Evolutionary conservation across 2,329 filamentous ascomycete species (phyloP), one percentile per base, ranked within the genome.

Genomic region (Oidium heveae): DNA sequence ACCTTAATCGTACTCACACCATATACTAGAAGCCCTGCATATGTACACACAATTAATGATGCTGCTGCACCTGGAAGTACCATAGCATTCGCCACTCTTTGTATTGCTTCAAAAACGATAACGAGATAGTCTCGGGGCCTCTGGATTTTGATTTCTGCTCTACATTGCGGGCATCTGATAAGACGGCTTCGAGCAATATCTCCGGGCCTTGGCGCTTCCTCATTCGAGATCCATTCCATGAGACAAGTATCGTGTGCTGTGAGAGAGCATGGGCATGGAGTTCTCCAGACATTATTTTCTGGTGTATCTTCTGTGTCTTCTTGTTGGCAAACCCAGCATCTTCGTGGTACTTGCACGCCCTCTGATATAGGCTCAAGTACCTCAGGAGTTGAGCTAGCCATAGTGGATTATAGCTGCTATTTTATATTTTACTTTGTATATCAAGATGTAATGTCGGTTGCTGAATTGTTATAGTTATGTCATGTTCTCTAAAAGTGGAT

Each of bases 201-300:
- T 68, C 57, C 70, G 63, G 18, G 74, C 68, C 70, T 73, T 1
- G 76, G 75, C 22, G 75, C 71, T 68, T 95, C 87, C 64, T 86
- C 77, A 64, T 94, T 86, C n/a, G 85, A 82, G 18, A 96, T 82
- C 88, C 88, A 98, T 62, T 86, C 83, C 41, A 96, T 73, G 59
- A 96, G 74, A 65, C 88, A 94, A 57, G 79, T 76, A 66, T 96
- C 87, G 66, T 98, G 91, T 1, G 88, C 91, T 55, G 85, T 84
- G 41, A 98, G 73, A 13, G 85, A 87, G 68, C 91, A 98, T 0
- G 82, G 83, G 65, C 91, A 98, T 1, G 91, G 88, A 55, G 83
- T 84, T 47, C 86, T 80, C 89, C 91, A 98, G 55, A 70, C 67
- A 49, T 68, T 65, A 18, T 63, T 63, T 4, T 74, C 71, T 9